A percentile compares a stretch with the other conserved stretches of the same genome.
Conservation (phyloP, 1,284 basidiomycete species). For the Volvariella volvacea region DNA sequence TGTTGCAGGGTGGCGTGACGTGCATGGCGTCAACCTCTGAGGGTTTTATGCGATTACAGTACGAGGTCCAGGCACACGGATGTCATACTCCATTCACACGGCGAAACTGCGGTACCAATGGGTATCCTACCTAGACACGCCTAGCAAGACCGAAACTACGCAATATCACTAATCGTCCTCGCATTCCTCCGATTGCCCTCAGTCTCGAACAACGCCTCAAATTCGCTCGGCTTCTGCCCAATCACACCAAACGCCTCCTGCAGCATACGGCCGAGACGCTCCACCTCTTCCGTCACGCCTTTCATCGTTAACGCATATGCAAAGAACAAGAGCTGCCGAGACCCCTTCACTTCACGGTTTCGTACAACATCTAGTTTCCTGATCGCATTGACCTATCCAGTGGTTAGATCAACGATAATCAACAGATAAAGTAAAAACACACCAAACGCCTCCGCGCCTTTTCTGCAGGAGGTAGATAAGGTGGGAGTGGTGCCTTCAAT, state of each 20-base stretch:
- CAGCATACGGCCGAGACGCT: constrained; percentile 67
- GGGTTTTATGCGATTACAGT: too few relatives aligned
- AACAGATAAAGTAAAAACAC: constrained; percentile 12
- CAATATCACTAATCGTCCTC: neutral
- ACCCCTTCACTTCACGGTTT: constrained; percentile 64
- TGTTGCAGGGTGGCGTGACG: too few relatives aligned
- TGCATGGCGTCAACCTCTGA: too few relatives aligned
- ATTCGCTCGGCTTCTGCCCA: constrained; percentile 60
- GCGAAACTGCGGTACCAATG: too few relatives aligned
- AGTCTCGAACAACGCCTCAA: constrained; percentile 57
- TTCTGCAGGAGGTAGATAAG: constrained; percentile 91
- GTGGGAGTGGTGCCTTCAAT: constrained; percentile 87
- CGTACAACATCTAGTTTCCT: constrained; percentile 81
- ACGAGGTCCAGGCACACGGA: too few relatives aligned
- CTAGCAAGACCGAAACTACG: too few relatives aligned
- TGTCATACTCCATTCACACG: too few relatives aligned
- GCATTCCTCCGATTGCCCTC: constrained; percentile 11
- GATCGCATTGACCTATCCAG: constrained; percentile 65
- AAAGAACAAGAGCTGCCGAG: constrained; percentile 86
- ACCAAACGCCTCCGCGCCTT: constrained; percentile 76
- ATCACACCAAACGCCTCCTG: constrained; percentile 89
- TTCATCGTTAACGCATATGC: constrained; percentile 92
- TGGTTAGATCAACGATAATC: neutral
- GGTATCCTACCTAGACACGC: too few relatives aligned
- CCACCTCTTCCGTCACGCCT: constrained; percentile 84